phyloP scores from a whole-genome alignment of 768 basidiomycete species.

The Russula abietina region DNA sequence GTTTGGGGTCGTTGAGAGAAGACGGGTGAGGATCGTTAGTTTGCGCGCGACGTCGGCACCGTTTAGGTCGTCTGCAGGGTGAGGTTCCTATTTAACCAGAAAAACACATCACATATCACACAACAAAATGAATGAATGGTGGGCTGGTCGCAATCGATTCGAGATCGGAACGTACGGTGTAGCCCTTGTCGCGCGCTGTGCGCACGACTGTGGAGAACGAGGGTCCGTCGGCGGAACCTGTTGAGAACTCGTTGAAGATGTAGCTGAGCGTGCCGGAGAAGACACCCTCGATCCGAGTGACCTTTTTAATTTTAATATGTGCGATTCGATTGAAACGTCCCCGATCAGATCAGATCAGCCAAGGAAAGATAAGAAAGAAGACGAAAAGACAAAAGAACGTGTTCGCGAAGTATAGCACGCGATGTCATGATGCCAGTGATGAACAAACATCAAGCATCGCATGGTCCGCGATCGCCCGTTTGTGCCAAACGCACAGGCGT shows the following conservation, averaged over 20 bases:
- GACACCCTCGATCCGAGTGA: constrained; percentile 92
- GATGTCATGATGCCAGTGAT: no score
- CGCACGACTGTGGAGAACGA: constrained; percentile 86
- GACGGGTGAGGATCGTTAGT: constrained; percentile 88
- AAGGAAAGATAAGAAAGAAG: no score
- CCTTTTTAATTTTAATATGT: constrained; percentile 35
- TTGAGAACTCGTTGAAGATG: constrained; percentile 96
- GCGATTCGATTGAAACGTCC: no score
- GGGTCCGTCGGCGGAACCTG: constrained; percentile 58
- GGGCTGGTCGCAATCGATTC: no score
- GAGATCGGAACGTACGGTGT: constrained; percentile 58
- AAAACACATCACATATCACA: background rate
- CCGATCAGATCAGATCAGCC: no score
- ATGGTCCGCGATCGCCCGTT: no score
- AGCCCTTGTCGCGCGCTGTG: constrained; percentile 85
- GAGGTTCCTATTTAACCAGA: constrained; percentile 66
- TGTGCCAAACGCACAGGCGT: no score
- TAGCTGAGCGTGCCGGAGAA: constrained; percentile 97
- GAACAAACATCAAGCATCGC: no score
- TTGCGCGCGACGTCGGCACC: constrained; percentile 97
- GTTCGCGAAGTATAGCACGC: no score
- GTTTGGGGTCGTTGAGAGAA: constrained; percentile 39
- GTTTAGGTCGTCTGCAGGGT: constrained; percentile 94
- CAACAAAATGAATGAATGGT: background rate
- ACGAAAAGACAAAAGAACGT: no score